phyloP scores from a whole-genome alignment of 441 rosid species.

The Gossypium gossypioides region DNA sequence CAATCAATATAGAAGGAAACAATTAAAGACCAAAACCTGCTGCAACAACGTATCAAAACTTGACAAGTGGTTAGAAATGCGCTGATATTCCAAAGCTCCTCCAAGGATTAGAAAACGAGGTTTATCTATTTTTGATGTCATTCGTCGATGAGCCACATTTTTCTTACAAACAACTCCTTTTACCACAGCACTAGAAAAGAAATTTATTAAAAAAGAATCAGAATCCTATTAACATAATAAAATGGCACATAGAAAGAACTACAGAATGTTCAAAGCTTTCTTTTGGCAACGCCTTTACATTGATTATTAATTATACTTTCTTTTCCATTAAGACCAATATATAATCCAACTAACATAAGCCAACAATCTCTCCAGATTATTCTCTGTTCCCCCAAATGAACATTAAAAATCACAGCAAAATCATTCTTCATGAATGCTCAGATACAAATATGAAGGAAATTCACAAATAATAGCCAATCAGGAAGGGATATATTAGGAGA shows the following conservation, averaged over 20 bases:
- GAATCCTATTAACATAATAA: conserved; percentile 24
- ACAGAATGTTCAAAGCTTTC: neutral
- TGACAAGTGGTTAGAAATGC: conserved; percentile 62
- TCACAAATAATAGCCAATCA: conserved; percentile 8
- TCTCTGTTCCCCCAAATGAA: conserved; percentile 1
- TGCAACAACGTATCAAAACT: conserved; percentile 74
- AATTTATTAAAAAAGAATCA: conserved; percentile 14
- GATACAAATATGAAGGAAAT: neutral
- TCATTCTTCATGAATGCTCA: neutral
- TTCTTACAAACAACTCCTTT: conserved; percentile 80
- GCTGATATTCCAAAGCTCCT: conserved; percentile 80
- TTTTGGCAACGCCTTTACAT: neutral
- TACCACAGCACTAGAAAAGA: conserved; percentile 41
- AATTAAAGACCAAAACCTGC: conserved; percentile 42
- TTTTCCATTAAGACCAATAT: neutral
- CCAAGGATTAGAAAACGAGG: conserved; percentile 67
- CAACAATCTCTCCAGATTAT: neutral
- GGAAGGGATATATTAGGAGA: conserved; percentile 1
- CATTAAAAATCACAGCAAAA: neutral
- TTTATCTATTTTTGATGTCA: conserved; percentile 61
- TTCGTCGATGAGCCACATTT: conserved; percentile 77
- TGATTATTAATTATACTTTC: conserved; percentile 1
- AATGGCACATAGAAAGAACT: conserved; percentile 3
- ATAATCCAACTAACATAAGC: conserved; percentile 4
- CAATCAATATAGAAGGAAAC: conserved; percentile 19